Evolutionary conservation across 768 basidiomycete species (phyloP).

Genomic region (Pisolithus tinctorius): DNA sequence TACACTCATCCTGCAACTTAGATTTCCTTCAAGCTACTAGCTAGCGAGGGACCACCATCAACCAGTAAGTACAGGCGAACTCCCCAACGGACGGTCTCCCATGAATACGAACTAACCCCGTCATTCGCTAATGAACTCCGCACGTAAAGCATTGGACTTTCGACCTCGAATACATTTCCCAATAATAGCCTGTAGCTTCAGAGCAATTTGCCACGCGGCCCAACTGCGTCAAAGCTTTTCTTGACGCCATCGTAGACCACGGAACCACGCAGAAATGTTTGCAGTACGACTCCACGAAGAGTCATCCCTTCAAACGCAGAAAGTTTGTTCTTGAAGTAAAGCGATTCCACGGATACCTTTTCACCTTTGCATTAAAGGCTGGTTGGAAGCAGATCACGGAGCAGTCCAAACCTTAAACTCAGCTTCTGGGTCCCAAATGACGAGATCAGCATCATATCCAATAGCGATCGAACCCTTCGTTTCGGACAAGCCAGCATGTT

Average conservation of each 20-base stretch:
- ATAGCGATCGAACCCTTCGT: slow-evolving; percentile 66
- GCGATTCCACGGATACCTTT: slow-evolving; percentile 64
- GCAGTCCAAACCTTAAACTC: slow-evolving; percentile 32
- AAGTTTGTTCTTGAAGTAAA: slow-evolving; percentile 92
- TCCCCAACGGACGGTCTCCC: too few species aligned
- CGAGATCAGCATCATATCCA: slow-evolving; percentile 82
- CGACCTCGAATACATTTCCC: background rate
- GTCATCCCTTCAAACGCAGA: slow-evolving; percentile 80
- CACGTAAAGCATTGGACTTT: too few species aligned
- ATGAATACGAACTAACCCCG: too few species aligned
- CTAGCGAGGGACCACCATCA: too few species aligned
- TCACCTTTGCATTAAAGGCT: slow-evolving; percentile 3
- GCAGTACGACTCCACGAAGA: slow-evolving; percentile 63
- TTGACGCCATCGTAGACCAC: slow-evolving; percentile 50
- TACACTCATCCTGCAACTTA: too few species aligned
- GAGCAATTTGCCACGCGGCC: slow-evolving; percentile 34
- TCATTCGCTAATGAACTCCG: too few species aligned
- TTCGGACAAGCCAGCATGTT: slow-evolving; percentile 65
- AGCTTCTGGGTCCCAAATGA: slow-evolving; percentile 69
- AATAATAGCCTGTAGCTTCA: slow-evolving; percentile 9
- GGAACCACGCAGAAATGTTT: slow-evolving; percentile 74
- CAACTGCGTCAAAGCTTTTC: slow-evolving; percentile 30
- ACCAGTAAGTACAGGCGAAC: too few species aligned
- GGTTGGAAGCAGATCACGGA: background rate
- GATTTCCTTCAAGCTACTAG: too few species aligned